Evolutionary conservation across 176 grass and related monocot genomes (phyloP).

Genomic region (Leersia perrieri): DNA sequence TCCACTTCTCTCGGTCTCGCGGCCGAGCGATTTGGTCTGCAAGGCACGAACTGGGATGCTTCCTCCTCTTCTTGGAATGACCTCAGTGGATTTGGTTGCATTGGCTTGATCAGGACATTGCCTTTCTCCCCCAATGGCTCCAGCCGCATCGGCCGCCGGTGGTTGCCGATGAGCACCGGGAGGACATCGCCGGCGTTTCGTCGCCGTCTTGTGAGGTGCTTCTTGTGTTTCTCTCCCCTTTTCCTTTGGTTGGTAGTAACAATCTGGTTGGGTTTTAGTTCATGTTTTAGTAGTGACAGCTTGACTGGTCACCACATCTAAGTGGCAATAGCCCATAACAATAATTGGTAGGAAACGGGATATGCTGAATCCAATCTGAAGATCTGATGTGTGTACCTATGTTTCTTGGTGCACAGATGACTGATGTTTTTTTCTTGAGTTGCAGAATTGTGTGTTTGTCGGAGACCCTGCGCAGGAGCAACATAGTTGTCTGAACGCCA

Average conservation of each 20-base stretch:
- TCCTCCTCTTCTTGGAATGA: background rate
- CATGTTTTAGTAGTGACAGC: background rate
- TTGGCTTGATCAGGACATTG: conserved; percentile 48
- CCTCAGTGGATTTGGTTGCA: background rate
- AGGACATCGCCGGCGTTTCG: conserved; percentile 27
- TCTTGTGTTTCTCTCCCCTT: background rate
- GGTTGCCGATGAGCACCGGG: background rate
- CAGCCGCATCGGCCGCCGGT: conserved; percentile 49
- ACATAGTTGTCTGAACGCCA: background rate
- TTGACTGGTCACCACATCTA: background rate
- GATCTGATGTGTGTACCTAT: background rate
- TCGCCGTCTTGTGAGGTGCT: conserved; percentile 47
- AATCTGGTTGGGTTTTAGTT: background rate
- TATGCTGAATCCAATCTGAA: background rate
- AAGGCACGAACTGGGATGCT: background rate
- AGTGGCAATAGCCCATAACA: background rate
- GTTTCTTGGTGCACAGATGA: background rate
- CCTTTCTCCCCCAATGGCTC: conserved; percentile 86
- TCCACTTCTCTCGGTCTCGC: background rate
- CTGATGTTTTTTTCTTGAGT: background rate
- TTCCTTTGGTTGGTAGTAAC: background rate
- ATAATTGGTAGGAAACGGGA: background rate
- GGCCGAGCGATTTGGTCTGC: background rate
- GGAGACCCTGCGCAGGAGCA: conserved; percentile 25
- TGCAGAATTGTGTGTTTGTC: conserved; percentile 36